Conservation (phyloP, 2,329 filamentous ascomycete species). For the Huntiella omanensis region DNA sequence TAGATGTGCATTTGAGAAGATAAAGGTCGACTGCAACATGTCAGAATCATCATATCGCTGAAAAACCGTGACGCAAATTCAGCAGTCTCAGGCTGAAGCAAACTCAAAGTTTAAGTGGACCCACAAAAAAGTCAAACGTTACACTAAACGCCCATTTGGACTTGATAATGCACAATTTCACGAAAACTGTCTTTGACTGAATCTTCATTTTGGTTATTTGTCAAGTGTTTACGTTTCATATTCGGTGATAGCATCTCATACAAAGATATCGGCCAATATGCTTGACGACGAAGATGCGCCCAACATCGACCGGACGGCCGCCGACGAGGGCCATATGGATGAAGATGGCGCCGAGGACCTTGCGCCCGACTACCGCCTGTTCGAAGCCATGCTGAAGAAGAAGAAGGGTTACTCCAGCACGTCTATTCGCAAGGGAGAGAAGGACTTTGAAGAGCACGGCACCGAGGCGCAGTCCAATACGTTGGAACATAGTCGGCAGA, state of each 20-base stretch:
- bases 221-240: no score
- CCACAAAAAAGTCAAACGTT: slow-evolving; percentile 3
- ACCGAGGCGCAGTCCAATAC: slow-evolving; percentile 62
- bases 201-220: no score
- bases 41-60: no score
- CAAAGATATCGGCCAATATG: background rate
- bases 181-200: no score
- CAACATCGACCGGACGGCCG: slow-evolving; percentile 12
- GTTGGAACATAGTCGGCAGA: slow-evolving; percentile 62
- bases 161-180: background rate
- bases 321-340: slow-evolving; percentile 15
- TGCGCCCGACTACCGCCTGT: slow-evolving; percentile 70
- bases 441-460: slow-evolving; percentile 90
- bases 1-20: no score
- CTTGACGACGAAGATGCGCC: slow-evolving; percentile 28
- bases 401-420: slow-evolving; percentile 34
- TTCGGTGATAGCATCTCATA: background rate
- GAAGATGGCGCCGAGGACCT: slow-evolving; percentile 58
- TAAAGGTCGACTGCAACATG: no score
- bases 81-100: no score
- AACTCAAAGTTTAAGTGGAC: background rate
- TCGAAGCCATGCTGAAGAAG: slow-evolving; percentile 33
- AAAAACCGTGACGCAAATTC: no score
- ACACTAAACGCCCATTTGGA: background rate
- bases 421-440: slow-evolving; percentile 78